Conservation (phyloP, 208 protist species). For the Trypanosoma cruzi region DNA sequence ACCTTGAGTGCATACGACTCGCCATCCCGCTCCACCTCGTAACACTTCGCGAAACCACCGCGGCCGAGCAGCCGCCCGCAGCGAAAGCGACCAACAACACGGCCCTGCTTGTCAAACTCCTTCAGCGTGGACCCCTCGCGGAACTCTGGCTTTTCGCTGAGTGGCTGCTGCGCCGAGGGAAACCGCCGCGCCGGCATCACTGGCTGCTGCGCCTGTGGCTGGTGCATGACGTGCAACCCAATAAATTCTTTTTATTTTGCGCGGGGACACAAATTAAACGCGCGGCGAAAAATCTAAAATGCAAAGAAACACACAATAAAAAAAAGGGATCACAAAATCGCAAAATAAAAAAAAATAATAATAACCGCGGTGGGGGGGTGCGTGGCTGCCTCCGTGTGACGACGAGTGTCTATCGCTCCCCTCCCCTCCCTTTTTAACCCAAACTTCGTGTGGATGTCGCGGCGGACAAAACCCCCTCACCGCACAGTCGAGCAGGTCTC, state of each 20-base stretch:
- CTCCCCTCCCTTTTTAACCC: too few species aligned
- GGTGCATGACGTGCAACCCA: neutral
- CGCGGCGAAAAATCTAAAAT: slow-evolving; percentile 1
- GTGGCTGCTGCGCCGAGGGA: neutral
- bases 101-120: slow-evolving; percentile 32
- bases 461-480: too few species aligned
- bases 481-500: too few species aligned
- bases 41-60: slow-evolving; percentile 69
- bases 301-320: neutral
- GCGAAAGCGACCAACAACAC: slow-evolving; percentile 51
- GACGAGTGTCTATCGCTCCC: too few species aligned
- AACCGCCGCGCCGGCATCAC: slow-evolving; percentile 11
- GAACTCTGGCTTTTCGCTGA: slow-evolving; percentile 27
- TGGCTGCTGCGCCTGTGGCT: slow-evolving; percentile 6
- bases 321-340: neutral
- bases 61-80: slow-evolving; percentile 58
- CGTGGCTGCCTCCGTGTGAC: neutral
- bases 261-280: neutral
- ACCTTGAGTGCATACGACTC: slow-evolving; percentile 65
- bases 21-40: slow-evolving; percentile 45
- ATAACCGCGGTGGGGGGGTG: neutral
- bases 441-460: too few species aligned
- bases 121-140: slow-evolving; percentile 28
- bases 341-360: neutral
- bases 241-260: neutral